These are phyloP conservation scores for Phytophthora multivora DNA, from an alignment of 352 stramenopile genomes.

Conservation along the genomic window DNA sequence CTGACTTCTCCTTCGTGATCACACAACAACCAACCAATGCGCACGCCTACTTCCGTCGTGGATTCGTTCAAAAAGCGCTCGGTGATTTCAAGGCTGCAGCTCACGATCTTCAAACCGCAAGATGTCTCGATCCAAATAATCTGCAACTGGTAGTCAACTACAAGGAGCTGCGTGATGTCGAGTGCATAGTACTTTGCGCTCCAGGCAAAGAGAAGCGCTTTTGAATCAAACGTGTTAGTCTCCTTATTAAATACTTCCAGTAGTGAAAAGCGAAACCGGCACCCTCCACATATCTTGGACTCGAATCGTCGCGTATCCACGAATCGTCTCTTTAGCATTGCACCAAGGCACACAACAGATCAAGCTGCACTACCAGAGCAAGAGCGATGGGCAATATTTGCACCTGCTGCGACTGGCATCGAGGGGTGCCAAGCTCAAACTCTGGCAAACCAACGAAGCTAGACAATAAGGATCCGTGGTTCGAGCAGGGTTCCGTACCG, in stretches of 20 bases:
- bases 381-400: conserved; percentile 36
- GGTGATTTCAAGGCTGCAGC: conserved; percentile 60
- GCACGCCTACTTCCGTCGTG: conserved; percentile 83
- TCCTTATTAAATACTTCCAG: background rate
- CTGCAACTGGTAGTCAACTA: conserved; percentile 82
- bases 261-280: conserved; percentile 10
- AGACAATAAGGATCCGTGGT: conserved; percentile 50
- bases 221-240: conserved; percentile 16
- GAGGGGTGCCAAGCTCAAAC: conserved; percentile 2
- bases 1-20: conserved; percentile 79
- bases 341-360: background rate
- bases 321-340: conserved; percentile 12
- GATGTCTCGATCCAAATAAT: conserved; percentile 65
- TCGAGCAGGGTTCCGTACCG: conserved; percentile 67
- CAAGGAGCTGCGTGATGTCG: conserved; percentile 68
- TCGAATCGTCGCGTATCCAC: conserved; percentile 33
- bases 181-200: conserved; percentile 73
- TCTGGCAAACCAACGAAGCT: conserved; percentile 16
- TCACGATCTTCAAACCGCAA: conserved; percentile 75
- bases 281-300: conserved; percentile 16
- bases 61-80: conserved; percentile 71
- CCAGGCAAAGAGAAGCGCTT: conserved; percentile 64
- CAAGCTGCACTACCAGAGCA: background rate
- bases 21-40: conserved; percentile 77
- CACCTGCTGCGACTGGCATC: conserved; percentile 31